phyloP scores from a whole-genome alignment of 163 green algal genomes.

The Volvox carteri region DNA sequence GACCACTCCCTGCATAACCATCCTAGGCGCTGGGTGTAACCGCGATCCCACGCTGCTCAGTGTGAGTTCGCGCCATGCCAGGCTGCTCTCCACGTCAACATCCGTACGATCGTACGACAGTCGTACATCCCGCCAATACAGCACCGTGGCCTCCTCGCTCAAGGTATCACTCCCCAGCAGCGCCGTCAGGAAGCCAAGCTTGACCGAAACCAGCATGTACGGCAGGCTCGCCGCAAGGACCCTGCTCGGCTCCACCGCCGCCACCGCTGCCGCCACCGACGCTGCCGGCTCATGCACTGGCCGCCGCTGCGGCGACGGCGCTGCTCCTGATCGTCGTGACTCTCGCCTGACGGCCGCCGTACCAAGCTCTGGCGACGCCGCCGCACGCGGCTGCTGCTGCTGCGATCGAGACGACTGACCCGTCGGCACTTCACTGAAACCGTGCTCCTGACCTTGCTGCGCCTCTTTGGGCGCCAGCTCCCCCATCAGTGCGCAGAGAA shows the following conservation, averaged over 20 bases:
- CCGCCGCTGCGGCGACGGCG: background rate
- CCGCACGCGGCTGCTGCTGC: background rate
- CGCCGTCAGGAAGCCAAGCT: background rate
- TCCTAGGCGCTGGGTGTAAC: background rate
- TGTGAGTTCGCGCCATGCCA: slow-evolving; percentile 34
- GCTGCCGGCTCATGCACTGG: background rate
- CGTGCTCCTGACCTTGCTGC: background rate
- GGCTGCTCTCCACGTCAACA: background rate
- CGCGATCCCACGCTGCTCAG: slow-evolving; percentile 9
- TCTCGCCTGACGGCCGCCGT: background rate
- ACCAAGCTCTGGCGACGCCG: background rate
- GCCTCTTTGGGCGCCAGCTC: background rate
- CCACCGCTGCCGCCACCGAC: background rate
- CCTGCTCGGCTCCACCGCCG: background rate
- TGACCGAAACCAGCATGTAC: background rate
- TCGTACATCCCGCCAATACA: slow-evolving; percentile 21
- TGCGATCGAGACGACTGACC: background rate
- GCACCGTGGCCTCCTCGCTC: slow-evolving; percentile 43
- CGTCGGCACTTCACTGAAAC: background rate
- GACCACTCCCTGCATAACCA: background rate
- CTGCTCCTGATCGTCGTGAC: background rate
- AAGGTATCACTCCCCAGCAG: slow-evolving; percentile 44
- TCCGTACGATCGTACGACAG: slow-evolving; percentile 15
- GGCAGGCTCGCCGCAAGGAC: background rate
- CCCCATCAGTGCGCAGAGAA: slow-evolving; percentile 30